phyloP scores from a whole-genome alignment of 371 early-diverging fungal species.

The Circinella minor region DNA sequence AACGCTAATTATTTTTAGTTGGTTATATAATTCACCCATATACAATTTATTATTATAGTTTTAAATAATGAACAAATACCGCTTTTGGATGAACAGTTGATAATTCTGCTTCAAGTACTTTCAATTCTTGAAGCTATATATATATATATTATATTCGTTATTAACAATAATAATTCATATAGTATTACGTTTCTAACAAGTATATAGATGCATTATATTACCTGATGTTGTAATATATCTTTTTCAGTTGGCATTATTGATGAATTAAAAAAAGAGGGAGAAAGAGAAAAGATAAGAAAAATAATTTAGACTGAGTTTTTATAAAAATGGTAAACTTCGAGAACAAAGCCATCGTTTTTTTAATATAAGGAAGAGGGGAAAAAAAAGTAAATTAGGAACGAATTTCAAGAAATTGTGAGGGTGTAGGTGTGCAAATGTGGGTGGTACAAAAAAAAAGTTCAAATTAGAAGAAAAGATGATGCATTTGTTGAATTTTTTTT shows the following conservation, averaged over 20 bases:
- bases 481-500: not conserved
- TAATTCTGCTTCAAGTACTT: slow-evolving; percentile 17
- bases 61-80: slow-evolving; percentile 2
- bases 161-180: no score
- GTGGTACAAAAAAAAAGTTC: no score
- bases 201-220: not conserved
- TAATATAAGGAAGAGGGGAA: no score
- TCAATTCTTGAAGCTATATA: slow-evolving; percentile 18
- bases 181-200: no score
- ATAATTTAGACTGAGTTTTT: slow-evolving; percentile 1
- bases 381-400: no score
- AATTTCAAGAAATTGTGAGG: no score
- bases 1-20: not conserved
- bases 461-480: no score
- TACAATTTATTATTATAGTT: not conserved
- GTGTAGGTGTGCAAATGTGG: no score
- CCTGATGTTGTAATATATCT: slow-evolving; percentile 8
- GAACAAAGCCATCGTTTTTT: no score
- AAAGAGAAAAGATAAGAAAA: not conserved
- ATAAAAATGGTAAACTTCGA: no score
- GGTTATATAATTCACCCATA: no score
- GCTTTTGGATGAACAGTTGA: slow-evolving; percentile 17
- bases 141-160: no score
- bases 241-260: not conserved
- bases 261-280: not conserved